Percentiles rank a stretch among this genome's conserved stretches.
Conservation (phyloP, 148 eudicot species). For the Amaranthus cruentus region DNA sequence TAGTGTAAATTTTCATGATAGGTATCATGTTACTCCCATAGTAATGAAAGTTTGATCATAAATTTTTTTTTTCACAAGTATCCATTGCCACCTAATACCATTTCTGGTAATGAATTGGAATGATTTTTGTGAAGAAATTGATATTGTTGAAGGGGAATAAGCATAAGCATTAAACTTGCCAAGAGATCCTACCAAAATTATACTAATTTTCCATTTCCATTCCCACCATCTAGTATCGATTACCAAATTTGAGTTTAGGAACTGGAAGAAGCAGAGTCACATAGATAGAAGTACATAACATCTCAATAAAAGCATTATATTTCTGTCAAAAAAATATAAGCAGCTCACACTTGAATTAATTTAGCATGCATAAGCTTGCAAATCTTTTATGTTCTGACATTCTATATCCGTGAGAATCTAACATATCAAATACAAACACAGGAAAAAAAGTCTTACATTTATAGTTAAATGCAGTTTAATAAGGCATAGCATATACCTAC, state of each 20-base stretch:
- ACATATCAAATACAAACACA: neutral
- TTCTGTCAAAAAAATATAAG: neutral
- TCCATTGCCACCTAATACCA: too few species aligned
- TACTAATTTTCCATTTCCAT: too few species aligned
- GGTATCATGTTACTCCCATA: too few species aligned
- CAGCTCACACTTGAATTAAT: neutral
- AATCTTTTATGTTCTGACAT: neutral
- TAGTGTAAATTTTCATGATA: too few species aligned
- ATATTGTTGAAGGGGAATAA: too few species aligned
- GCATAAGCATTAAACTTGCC: too few species aligned
- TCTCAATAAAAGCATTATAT: neutral
- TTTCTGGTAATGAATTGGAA: too few species aligned
- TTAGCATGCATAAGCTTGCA: neutral
- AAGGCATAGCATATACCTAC: constrained; percentile 32
- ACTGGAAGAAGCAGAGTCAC: neutral
- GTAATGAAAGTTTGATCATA: too few species aligned
- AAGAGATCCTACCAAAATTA: too few species aligned
- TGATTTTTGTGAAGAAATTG: too few species aligned
- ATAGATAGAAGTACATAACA: neutral
- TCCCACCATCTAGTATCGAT: too few species aligned
- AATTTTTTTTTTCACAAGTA: too few species aligned
- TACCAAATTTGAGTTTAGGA: neutral
- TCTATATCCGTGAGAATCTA: neutral
- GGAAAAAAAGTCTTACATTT: neutral
- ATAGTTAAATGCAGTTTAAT: neutral